phyloP scores from a whole-genome alignment of 2,329 filamentous ascomycete genomes.

The Fusarium pilosicola region DNA sequence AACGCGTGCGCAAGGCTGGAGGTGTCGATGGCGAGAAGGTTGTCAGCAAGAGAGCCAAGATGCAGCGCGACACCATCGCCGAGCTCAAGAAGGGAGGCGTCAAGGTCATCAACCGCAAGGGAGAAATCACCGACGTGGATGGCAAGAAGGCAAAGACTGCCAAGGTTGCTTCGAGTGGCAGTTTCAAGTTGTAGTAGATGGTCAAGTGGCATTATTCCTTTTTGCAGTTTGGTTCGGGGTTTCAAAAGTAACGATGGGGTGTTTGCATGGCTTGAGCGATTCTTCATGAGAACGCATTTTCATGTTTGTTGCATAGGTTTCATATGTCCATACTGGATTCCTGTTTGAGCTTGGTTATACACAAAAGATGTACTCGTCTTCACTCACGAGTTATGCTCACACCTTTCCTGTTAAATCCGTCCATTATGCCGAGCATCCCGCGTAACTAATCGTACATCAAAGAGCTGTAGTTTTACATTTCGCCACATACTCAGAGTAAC shows the following conservation, averaged over 20 bases:
- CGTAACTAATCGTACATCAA: conserved; percentile 18
- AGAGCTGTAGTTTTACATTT: conserved; percentile 14
- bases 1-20: conserved; percentile 78
- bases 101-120: conserved; percentile 90
- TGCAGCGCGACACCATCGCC: conserved; percentile 63
- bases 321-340: background rate
- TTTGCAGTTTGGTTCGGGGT: conserved; percentile 14
- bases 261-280: conserved; percentile 37
- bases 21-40: conserved; percentile 57
- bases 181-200: conserved; percentile 70
- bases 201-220: background rate
- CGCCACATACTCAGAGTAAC: background rate
- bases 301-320: conserved; percentile 25
- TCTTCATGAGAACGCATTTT: conserved; percentile 36
- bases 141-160: conserved; percentile 75
- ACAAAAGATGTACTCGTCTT: background rate
- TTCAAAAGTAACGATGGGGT: conserved; percentile 26
- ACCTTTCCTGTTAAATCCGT: background rate
- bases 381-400: background rate
- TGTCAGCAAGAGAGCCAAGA: conserved; percentile 66
- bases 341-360: background rate
- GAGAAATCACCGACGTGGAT: conserved; percentile 83
- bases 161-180: conserved; percentile 63
- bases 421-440: background rate
- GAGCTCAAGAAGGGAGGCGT: conserved; percentile 86